Evolutionary conservation across 2,329 filamentous ascomycete genomes (phyloP).

Genomic region (Xylaria sp.): DNA sequence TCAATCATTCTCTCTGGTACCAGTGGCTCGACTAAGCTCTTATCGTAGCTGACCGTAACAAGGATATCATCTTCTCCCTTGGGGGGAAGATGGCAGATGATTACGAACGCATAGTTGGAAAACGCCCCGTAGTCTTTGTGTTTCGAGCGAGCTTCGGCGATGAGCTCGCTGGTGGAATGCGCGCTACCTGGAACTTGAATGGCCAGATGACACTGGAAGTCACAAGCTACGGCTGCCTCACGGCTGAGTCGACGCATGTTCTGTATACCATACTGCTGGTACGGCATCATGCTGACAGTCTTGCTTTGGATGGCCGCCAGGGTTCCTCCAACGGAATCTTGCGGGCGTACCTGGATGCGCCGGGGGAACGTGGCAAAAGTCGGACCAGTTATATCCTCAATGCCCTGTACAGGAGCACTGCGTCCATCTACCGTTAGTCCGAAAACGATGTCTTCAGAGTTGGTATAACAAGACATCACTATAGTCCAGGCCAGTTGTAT

Average conservation of each 20-base stretch:
- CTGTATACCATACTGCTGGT: constrained; percentile 25
- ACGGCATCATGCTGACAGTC: constrained; percentile 7
- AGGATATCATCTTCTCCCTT: constrained; percentile 11
- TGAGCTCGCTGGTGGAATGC: not conserved
- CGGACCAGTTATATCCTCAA: constrained; percentile 20
- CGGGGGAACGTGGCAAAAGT: constrained; percentile 25
- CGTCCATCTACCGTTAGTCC: constrained; percentile 20
- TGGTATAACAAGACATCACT: constrained; percentile 17
- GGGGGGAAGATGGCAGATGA: constrained; percentile 19
- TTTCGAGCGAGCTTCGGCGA: not conserved
- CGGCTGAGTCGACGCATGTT: constrained; percentile 19
- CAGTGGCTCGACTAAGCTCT: constrained; percentile 6
- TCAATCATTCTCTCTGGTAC: not conserved
- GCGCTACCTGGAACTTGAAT: constrained; percentile 2
- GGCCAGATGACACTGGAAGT: constrained; percentile 26
- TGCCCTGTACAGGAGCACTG: constrained; percentile 1
- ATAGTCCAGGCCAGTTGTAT: constrained; percentile 24
- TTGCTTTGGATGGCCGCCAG: constrained; percentile 18
- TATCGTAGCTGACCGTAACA: constrained; percentile 19
- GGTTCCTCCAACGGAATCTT: not conserved
- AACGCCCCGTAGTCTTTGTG: not conserved
- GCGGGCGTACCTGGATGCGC: not conserved
- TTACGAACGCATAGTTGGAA: constrained; percentile 12
- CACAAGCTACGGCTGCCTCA: constrained; percentile 19
- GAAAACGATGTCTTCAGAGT: constrained; percentile 13